phyloP scores from a whole-genome alignment of 2,329 filamentous ascomycete species.

The Fusarium nematophilum region DNA sequence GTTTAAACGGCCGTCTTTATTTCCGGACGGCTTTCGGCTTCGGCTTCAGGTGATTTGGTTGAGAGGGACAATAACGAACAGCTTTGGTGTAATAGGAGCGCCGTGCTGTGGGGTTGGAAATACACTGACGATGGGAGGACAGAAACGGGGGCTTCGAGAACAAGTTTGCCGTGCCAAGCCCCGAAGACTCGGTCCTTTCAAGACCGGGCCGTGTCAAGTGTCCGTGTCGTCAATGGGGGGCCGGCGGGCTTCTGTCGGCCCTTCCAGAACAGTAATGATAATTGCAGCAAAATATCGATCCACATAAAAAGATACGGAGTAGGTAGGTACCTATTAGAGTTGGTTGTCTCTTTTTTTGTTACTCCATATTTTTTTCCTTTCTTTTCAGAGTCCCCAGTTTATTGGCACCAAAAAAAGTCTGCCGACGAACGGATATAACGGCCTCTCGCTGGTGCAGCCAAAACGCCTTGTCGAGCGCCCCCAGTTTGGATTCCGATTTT shows the following conservation, averaged over 20 bases:
- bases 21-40: constrained; percentile 10
- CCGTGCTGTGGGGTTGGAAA: constrained; percentile 4
- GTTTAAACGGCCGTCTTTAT: constrained; percentile 28
- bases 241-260: not conserved
- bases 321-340: constrained; percentile 17
- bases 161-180: constrained; percentile 37
- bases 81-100: constrained; percentile 15
- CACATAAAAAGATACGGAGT: not conserved
- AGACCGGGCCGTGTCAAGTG: constrained; percentile 1
- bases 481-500: constrained; percentile 40
- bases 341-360: too few species aligned
- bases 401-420: not conserved
- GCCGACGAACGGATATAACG: constrained; percentile 34
- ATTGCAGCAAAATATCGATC: not conserved
- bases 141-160: constrained; percentile 36
- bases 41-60: too few species aligned
- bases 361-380: too few species aligned
- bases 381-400: not conserved
- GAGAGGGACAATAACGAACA: too few species aligned
- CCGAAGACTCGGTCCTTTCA: constrained; percentile 33
- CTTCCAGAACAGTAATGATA: constrained; percentile 11
- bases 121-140: not conserved
- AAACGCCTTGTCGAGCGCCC: constrained; percentile 4
- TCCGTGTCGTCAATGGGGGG: not conserved
- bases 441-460: constrained; percentile 22